Evolutionary conservation across 495 filamentous ascomycete genomes (phyloP).

Genomic region (Choiromyces venosus): DNA sequence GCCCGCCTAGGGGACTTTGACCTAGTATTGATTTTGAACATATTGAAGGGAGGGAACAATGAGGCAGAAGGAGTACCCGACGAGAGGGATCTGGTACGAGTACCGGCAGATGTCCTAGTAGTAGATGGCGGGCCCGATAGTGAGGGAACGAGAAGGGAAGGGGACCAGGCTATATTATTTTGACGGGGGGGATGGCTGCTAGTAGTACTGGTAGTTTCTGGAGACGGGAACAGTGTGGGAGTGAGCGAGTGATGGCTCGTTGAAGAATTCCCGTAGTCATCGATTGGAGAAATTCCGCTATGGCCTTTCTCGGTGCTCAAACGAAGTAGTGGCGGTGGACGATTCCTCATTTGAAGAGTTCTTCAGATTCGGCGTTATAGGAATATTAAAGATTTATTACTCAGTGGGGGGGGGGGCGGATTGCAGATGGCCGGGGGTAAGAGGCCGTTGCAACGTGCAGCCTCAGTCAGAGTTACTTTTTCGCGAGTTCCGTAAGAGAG

Average conservation of each 20-base stretch:
- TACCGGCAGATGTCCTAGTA: neutral
- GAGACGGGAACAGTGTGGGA: slow-evolving; percentile 25
- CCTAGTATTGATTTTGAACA: slow-evolving; percentile 39
- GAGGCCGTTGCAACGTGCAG: slow-evolving; percentile 20
- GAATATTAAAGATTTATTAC: slow-evolving; percentile 28
- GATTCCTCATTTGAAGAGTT: slow-evolving; percentile 39
- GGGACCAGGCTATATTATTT: slow-evolving; percentile 31
- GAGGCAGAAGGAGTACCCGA: slow-evolving; percentile 23
- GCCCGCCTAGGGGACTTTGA: slow-evolving; percentile 38
- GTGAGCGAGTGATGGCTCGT: slow-evolving; percentile 28
- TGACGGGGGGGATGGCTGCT: slow-evolving; percentile 17
- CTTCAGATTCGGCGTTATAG: slow-evolving; percentile 19
- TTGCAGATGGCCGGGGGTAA: slow-evolving; percentile 12
- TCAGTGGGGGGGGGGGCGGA: slow-evolving; percentile 18
- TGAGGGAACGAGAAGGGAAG: slow-evolving; percentile 20
- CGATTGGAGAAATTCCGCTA: slow-evolving; percentile 16
- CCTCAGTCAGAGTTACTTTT: neutral
- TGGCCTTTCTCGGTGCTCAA: slow-evolving; percentile 33
- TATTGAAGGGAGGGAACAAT: slow-evolving; percentile 35
- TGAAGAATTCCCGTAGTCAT: slow-evolving; percentile 22
- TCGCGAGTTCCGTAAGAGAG: slow-evolving; percentile 6
- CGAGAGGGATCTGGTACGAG: slow-evolving; percentile 15
- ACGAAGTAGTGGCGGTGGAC: slow-evolving; percentile 33
- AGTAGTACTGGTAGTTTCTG: slow-evolving; percentile 8
- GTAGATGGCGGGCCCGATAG: neutral